phyloP scores from a whole-genome alignment of 2,329 filamentous ascomycete genomes.

The Plectosphaerella sp. region DNA sequence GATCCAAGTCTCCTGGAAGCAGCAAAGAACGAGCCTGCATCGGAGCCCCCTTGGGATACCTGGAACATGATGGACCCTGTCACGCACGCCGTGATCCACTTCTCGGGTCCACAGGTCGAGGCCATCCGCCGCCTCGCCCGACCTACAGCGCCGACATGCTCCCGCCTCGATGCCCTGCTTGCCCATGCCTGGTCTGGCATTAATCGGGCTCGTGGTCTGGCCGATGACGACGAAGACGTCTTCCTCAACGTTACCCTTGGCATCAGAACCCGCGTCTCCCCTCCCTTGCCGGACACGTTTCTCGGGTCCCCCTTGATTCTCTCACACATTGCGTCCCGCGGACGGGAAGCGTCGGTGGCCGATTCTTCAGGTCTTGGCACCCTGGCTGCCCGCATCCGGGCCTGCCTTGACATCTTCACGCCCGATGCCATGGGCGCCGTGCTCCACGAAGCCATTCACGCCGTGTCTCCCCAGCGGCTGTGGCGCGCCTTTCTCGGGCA shows the following conservation, averaged over 20 bases:
- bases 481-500: conserved; percentile 41
- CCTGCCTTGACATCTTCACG: conserved; percentile 28
- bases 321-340: conserved; percentile 23
- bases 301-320: conserved; percentile 39
- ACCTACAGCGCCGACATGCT: conserved; percentile 18
- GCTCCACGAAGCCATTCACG: conserved; percentile 36
- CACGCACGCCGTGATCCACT: conserved; percentile 28
- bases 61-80: conserved; percentile 32
- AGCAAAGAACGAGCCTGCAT: conserved; percentile 19
- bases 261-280: conserved; percentile 29
- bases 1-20: neutral
- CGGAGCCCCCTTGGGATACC: conserved; percentile 32
- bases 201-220: conserved; percentile 30
- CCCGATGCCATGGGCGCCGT: conserved; percentile 29
- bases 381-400: conserved; percentile 26
- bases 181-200: conserved; percentile 42
- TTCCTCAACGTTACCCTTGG: conserved; percentile 37
- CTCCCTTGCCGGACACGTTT: conserved; percentile 33
- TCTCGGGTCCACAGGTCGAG: conserved; percentile 26
- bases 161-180: conserved; percentile 38
- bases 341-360: neutral
- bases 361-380: conserved; percentile 4
- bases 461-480: conserved; percentile 39
- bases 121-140: conserved; percentile 8
- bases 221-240: conserved; percentile 19